A percentile compares a stretch with the other conserved stretches of the same genome.
These are phyloP conservation scores for Strobilomyces dryophilus DNA, from an alignment of 768 basidiomycete species.

Conservation along the genomic window DNA sequence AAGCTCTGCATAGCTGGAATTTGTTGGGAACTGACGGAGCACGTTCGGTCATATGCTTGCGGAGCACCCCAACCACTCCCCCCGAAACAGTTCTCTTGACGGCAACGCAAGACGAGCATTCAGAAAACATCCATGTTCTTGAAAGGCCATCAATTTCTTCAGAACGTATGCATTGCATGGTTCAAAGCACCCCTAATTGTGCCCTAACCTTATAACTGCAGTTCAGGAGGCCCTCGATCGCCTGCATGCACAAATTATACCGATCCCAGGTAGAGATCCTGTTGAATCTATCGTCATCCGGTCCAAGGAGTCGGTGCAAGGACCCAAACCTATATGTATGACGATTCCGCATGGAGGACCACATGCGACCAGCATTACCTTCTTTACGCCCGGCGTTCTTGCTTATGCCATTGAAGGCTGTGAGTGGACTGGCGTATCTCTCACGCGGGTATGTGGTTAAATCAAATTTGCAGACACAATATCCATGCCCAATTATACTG, in stretches of 20 bases:
- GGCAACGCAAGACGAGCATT: constrained; percentile 21
- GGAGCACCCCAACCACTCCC: constrained; percentile 46
- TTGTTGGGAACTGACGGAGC: constrained; percentile 47
- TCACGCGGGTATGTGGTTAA: not conserved
- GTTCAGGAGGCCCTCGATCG: constrained; percentile 39
- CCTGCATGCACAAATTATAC: constrained; percentile 42
- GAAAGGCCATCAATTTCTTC: constrained; percentile 39
- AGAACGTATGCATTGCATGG: constrained; percentile 31
- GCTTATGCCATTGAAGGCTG: constrained; percentile 59
- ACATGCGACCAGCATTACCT: constrained; percentile 44
- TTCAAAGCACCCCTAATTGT: not conserved
- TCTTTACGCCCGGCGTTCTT: constrained; percentile 41
- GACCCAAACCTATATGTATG: constrained; percentile 40
- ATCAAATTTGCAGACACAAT: constrained; percentile 43
- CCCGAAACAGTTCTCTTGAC: constrained; percentile 48
- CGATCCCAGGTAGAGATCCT: constrained; percentile 46
- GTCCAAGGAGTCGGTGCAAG: constrained; percentile 18
- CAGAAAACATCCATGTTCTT: constrained; percentile 36
- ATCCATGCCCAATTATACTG: constrained; percentile 63
- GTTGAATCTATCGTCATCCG: constrained; percentile 55
- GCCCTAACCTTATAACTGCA: constrained; percentile 16
- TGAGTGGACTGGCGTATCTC: constrained; percentile 32
- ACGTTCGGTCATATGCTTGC: constrained; percentile 41
- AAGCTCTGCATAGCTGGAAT: constrained; percentile 47
- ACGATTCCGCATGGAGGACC: constrained; percentile 63